These are phyloP conservation scores for Cercospora janseana DNA, from an alignment of 2,329 filamentous ascomycete species.

Conservation along the genomic window DNA sequence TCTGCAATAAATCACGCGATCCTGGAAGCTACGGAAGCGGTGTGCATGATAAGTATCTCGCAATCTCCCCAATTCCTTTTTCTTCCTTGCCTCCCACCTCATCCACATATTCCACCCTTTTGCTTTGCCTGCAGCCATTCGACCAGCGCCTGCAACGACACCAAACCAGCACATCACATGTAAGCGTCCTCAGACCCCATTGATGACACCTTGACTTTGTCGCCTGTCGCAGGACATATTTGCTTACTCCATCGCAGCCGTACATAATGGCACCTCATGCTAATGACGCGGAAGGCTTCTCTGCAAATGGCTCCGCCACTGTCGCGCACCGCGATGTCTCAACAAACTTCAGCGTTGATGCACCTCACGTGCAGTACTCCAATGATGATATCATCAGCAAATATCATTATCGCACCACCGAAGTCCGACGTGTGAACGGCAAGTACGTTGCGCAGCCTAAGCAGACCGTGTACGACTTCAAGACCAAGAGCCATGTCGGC, in stretches of 20 bases:
- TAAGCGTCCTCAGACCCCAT: conserved; percentile 39
- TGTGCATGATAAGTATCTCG: conserved; percentile 20
- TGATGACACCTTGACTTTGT: background rate
- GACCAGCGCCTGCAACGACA: background rate
- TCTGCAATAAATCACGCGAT: conserved; percentile 19
- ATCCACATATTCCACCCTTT: conserved; percentile 7
- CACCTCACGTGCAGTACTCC: conserved; percentile 89
- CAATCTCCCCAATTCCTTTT: conserved; percentile 22
- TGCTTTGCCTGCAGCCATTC: background rate
- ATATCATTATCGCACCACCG: conserved; percentile 95
- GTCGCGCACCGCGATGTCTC: conserved; percentile 1
- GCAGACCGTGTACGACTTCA: conserved; percentile 94
- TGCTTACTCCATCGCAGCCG: too few relatives aligned
- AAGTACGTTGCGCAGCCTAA: conserved; percentile 80
- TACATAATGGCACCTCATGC: conserved; percentile 87
- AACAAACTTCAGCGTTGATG: conserved; percentile 74
- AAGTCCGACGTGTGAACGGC: conserved; percentile 69
- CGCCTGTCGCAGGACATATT: too few relatives aligned
- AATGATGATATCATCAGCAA: conserved; percentile 84
- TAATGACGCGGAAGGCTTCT: conserved; percentile 58
- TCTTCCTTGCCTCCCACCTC: conserved; percentile 15
- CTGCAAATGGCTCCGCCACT: conserved; percentile 47
- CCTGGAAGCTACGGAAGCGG: conserved; percentile 24
- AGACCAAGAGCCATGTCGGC: conserved; percentile 88
- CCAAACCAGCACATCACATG: conserved; percentile 2